A percentile compares a stretch with the other conserved stretches of the same genome.
These are phyloP conservation scores for Aleurites moluccanus DNA, from an alignment of 441 rosid genomes.

Conservation along the genomic window DNA sequence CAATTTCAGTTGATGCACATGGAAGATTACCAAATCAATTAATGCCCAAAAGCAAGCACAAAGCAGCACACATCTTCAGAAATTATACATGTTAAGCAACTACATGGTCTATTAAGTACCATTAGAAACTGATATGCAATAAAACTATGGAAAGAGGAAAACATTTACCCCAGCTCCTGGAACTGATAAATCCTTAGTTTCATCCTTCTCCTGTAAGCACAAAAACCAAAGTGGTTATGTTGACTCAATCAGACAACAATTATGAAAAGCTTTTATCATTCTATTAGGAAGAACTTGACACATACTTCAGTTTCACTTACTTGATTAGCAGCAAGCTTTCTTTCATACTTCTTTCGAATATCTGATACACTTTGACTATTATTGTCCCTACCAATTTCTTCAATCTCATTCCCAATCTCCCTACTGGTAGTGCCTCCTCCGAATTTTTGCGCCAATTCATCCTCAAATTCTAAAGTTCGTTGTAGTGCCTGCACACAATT, in stretches of 20 bases:
- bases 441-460: slow-evolving; percentile 94
- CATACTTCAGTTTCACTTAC: slow-evolving; percentile 63
- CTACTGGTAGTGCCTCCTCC: slow-evolving; percentile 70
- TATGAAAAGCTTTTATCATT: background rate
- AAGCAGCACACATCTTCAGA: background rate
- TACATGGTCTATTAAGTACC: slow-evolving; percentile 5
- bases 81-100: slow-evolving; percentile 10
- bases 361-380: slow-evolving; percentile 72
- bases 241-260: background rate
- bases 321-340: slow-evolving; percentile 84
- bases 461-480: slow-evolving; percentile 96
- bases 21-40: background rate
- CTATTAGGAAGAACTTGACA: slow-evolving; percentile 15
- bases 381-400: slow-evolving; percentile 78
- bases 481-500: slow-evolving; percentile 69
- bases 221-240: slow-evolving; percentile 26
- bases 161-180: slow-evolving; percentile 92
- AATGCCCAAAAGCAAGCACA: slow-evolving; percentile 5
- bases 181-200: slow-evolving; percentile 73
- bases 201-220: slow-evolving; percentile 68
- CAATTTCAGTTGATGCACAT: background rate
- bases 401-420: slow-evolving; percentile 75
- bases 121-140: background rate
- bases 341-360: slow-evolving; percentile 95
- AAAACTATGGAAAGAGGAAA: slow-evolving; percentile 7